These are phyloP conservation scores for Sisymbrium altissimum DNA, from an alignment of 345 rosid genomes.

Conservation along the genomic window DNA sequence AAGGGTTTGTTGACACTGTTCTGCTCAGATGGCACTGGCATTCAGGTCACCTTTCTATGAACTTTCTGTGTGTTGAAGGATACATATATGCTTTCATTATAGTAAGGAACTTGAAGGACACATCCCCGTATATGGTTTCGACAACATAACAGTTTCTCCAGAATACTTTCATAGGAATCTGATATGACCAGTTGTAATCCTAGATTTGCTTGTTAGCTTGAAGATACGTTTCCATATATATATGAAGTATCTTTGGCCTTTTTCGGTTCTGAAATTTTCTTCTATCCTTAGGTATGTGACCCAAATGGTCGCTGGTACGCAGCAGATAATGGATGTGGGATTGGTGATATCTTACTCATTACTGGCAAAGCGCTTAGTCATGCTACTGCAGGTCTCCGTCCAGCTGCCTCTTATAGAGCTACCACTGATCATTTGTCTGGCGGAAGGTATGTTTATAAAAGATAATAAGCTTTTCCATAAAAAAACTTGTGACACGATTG, in stretches of 20 bases:
- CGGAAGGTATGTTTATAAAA: slow-evolving; percentile 61
- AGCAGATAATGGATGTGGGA: slow-evolving; percentile 73
- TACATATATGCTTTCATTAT: slow-evolving; percentile 2
- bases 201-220: slow-evolving; percentile 20
- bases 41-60: slow-evolving; percentile 54
- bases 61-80: slow-evolving; percentile 6
- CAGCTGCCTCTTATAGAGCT: slow-evolving; percentile 72
- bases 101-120: neutral
- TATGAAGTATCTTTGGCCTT: neutral
- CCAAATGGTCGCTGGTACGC: slow-evolving; percentile 95
- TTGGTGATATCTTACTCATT: slow-evolving; percentile 77
- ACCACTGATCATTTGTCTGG: slow-evolving; percentile 49
- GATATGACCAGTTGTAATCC: slow-evolving; percentile 8
- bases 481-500: neutral
- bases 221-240: neutral
- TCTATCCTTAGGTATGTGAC: slow-evolving; percentile 75
- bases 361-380: slow-evolving; percentile 95
- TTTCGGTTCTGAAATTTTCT: slow-evolving; percentile 12
- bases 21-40: slow-evolving; percentile 73
- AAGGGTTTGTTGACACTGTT: slow-evolving; percentile 86
- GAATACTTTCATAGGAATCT: slow-evolving; percentile 3
- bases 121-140: neutral
- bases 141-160: neutral
- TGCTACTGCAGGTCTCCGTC: slow-evolving; percentile 94
- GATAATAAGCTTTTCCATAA: slow-evolving; percentile 9